Percentiles rank a stretch among this genome's conserved stretches.
phyloP scores from a whole-genome alignment of 257 asterid species.

The Ilex aquifolium region DNA sequence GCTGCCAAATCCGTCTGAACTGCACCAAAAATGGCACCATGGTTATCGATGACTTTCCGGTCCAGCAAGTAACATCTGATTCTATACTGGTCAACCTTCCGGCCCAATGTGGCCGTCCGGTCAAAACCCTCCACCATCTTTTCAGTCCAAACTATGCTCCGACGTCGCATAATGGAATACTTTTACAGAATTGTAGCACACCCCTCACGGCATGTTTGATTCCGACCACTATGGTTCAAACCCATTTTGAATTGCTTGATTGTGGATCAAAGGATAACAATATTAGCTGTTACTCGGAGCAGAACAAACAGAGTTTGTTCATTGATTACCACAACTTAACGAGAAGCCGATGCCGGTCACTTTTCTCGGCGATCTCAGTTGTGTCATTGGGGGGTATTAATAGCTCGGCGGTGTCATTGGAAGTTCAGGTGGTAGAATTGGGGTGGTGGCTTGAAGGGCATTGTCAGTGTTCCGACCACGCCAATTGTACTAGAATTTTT shows the following conservation, averaged over 20 bases:
- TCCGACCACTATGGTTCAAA: constrained; percentile 60
- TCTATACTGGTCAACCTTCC: constrained; percentile 38
- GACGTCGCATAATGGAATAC: constrained; percentile 57
- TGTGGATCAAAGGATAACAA: constrained; percentile 30
- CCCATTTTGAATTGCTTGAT: constrained; percentile 55
- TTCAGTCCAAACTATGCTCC: constrained; percentile 63
- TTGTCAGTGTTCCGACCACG: constrained; percentile 51
- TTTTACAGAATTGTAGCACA: constrained; percentile 42
- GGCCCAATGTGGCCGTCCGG: constrained; percentile 55
- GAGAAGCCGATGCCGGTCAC: constrained; percentile 27
- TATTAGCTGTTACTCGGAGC: constrained; percentile 67
- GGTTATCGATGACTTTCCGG: constrained; percentile 33
- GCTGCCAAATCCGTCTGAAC: constrained; percentile 54
- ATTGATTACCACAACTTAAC: constrained; percentile 31
- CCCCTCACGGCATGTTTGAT: constrained; percentile 38
- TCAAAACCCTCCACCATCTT: constrained; percentile 33
- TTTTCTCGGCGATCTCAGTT: constrained; percentile 73
- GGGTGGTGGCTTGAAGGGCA: constrained; percentile 79
- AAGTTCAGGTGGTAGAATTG: constrained; percentile 48
- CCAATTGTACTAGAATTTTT: constrained; percentile 34
- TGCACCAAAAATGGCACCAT: constrained; percentile 51
- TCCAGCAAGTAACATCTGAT: constrained; percentile 31
- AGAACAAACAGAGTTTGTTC: constrained; percentile 29
- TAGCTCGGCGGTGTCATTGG: constrained; percentile 54
- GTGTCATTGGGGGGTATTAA: constrained; percentile 23